phyloP scores from a whole-genome alignment of 345 rosid genomes.

The Clarkia xantiana region DNA sequence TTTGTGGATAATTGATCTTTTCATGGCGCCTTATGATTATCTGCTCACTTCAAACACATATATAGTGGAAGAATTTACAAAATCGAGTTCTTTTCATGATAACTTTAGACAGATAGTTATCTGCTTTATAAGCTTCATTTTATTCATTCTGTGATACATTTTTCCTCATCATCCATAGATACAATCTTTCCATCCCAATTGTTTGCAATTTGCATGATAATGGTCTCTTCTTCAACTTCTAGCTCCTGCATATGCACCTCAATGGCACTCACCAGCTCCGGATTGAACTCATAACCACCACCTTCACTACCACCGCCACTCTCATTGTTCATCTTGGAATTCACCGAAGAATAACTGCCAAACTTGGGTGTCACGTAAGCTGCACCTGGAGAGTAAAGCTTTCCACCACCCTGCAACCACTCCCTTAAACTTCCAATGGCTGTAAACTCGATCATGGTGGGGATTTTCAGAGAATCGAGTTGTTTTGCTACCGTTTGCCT shows the following conservation, averaged over 20 bases:
- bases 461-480: constrained; percentile 19
- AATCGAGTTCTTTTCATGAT: too few relatives aligned
- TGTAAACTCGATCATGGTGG: constrained; percentile 16
- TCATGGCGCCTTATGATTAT: too few relatives aligned
- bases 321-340: background rate
- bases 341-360: constrained; percentile 12
- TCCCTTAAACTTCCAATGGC: constrained; percentile 16
- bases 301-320: background rate
- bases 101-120: too few relatives aligned
- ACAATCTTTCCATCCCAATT: constrained; percentile 11
- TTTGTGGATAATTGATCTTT: too few relatives aligned
- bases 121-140: too few relatives aligned
- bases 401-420: constrained; percentile 16
- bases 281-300: constrained; percentile 13
- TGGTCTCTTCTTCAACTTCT: constrained; percentile 26
- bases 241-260: constrained; percentile 26
- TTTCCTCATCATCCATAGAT: constrained; percentile 1
- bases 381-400: constrained; percentile 15
- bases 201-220: constrained; percentile 18
- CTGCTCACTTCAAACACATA: too few relatives aligned
- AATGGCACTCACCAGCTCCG: constrained; percentile 21
- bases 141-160: too few relatives aligned
- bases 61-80: too few relatives aligned
- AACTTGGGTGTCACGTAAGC: constrained; percentile 25
- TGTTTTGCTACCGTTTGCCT: constrained; percentile 19